phyloP scores from a whole-genome alignment of 208 protist species.

The Trypanosoma platydactyli region DNA sequence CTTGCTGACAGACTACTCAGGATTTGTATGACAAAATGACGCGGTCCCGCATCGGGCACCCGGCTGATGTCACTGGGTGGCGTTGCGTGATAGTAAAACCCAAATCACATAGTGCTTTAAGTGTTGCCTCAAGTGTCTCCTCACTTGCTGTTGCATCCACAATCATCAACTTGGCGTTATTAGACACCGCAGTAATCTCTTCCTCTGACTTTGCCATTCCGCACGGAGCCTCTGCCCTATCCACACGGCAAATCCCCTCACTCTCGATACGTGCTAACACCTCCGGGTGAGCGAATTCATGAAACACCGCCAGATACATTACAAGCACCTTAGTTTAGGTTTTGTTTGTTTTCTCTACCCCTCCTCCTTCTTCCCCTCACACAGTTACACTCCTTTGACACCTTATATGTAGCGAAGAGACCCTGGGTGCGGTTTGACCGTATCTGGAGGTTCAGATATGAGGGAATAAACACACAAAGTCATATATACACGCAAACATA shows the following conservation, averaged over 20 bases:
- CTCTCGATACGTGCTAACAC: slow-evolving; percentile 59
- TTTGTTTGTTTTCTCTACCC: too few relatives aligned
- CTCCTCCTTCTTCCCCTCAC: neutral
- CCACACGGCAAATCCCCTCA: slow-evolving; percentile 62
- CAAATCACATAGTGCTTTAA: slow-evolving; percentile 50
- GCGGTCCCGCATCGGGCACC: slow-evolving; percentile 74
- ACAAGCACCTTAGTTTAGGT: too few relatives aligned
- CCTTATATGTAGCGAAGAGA: too few relatives aligned
- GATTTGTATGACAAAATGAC: slow-evolving; percentile 77
- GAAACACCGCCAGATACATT: slow-evolving; percentile 79
- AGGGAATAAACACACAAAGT: slow-evolving; percentile 19
- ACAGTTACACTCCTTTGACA: slow-evolving; percentile 3
- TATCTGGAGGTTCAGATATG: too few relatives aligned
- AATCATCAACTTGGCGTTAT: slow-evolving; percentile 84
- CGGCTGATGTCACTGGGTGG: slow-evolving; percentile 70
- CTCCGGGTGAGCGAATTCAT: slow-evolving; percentile 77
- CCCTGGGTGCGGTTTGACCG: too few relatives aligned
- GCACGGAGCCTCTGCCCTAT: slow-evolving; percentile 39
- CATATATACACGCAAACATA: slow-evolving; percentile 2
- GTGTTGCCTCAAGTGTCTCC: slow-evolving; percentile 42
- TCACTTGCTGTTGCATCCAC: slow-evolving; percentile 33
- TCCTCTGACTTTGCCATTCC: slow-evolving; percentile 46
- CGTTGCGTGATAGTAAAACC: slow-evolving; percentile 65
- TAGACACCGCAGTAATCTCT: slow-evolving; percentile 56
- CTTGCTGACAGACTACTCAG: too few relatives aligned